Conservation (phyloP, 306 rosid genomes). For the Calophaca sinica region DNA sequence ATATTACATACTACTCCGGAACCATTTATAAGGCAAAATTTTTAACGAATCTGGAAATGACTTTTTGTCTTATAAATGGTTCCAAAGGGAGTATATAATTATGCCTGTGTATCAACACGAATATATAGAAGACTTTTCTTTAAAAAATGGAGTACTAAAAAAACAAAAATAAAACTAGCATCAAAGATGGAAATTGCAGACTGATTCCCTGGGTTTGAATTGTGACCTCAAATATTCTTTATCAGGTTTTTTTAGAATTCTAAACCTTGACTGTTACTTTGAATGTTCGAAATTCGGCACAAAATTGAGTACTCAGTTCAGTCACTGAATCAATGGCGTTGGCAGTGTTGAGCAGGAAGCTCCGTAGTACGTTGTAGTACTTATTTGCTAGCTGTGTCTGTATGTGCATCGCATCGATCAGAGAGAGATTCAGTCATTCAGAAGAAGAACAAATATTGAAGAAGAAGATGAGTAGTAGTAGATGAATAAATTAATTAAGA, state of each 20-base stretch:
- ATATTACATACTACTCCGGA: too few relatives aligned
- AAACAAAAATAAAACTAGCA: background rate
- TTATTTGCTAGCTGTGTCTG: conserved; percentile 29
- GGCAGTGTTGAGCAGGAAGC: conserved; percentile 40
- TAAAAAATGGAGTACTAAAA: background rate
- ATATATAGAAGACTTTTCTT: too few relatives aligned
- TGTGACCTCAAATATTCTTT: background rate
- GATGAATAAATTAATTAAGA: conserved; percentile 44
- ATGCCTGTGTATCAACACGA: background rate
- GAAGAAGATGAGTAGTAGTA: conserved; percentile 11
- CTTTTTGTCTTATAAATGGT: too few relatives aligned
- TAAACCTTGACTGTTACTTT: background rate
- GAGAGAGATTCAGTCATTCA: conserved; percentile 19
- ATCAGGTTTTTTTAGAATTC: background rate
- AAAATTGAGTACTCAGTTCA: conserved; percentile 47
- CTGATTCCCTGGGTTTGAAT: background rate
- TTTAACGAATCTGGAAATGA: too few relatives aligned
- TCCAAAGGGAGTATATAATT: too few relatives aligned
- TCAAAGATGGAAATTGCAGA: background rate
- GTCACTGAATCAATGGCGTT: conserved; percentile 49
- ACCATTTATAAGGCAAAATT: too few relatives aligned
- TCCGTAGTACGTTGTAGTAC: conserved; percentile 27
- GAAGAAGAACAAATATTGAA: conserved; percentile 9
- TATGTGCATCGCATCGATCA: conserved; percentile 32
- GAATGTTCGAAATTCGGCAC: conserved; percentile 46